Conservation (phyloP, 139 green algal genomes). For the Chlamydomonas urium region DNA sequence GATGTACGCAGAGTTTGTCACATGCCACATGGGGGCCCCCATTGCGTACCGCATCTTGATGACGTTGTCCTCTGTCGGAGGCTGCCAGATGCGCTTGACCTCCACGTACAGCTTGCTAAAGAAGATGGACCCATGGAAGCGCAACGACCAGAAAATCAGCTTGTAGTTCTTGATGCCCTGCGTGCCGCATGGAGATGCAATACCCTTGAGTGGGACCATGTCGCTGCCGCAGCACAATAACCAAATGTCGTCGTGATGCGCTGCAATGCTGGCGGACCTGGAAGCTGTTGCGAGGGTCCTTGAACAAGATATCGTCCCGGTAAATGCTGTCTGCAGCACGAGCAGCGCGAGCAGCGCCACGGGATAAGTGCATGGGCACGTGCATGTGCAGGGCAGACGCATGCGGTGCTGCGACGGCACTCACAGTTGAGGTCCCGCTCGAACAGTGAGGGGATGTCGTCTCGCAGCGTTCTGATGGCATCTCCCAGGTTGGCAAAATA, state of each 20-base stretch:
- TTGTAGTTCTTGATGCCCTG: constrained; percentile 85
- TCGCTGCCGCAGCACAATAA: not conserved
- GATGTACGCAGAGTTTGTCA: too few species aligned
- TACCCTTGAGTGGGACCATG: too few species aligned
- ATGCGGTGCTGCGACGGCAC: too few species aligned
- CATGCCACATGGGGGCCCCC: too few species aligned
- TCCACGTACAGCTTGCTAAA: constrained; percentile 82
- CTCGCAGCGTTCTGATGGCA: constrained; percentile 81
- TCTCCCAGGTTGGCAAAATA: constrained; percentile 94
- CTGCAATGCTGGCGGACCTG: not conserved
- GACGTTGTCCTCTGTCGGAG: constrained; percentile 60
- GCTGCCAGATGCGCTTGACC: constrained; percentile 89
- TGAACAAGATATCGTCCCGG: constrained; percentile 88
- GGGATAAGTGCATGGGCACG: not conserved
- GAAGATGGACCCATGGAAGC: constrained; percentile 86
- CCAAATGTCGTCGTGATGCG: not conserved
- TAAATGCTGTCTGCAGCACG: constrained; percentile 71
- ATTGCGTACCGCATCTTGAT: constrained; percentile 73
- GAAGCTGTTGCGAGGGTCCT: constrained; percentile 79
- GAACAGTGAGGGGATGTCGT: constrained; percentile 86
- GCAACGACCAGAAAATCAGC: constrained; percentile 85
- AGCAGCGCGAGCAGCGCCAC: too few species aligned
- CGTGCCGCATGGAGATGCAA: not conserved
- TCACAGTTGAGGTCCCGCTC: constrained; percentile 82
- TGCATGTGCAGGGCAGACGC: not conserved